A percentile compares a stretch with the other conserved stretches of the same genome.
These are phyloP conservation scores for Herpetomonas muscarum DNA, from an alignment of 208 protist species.

Conservation along the genomic window DNA sequence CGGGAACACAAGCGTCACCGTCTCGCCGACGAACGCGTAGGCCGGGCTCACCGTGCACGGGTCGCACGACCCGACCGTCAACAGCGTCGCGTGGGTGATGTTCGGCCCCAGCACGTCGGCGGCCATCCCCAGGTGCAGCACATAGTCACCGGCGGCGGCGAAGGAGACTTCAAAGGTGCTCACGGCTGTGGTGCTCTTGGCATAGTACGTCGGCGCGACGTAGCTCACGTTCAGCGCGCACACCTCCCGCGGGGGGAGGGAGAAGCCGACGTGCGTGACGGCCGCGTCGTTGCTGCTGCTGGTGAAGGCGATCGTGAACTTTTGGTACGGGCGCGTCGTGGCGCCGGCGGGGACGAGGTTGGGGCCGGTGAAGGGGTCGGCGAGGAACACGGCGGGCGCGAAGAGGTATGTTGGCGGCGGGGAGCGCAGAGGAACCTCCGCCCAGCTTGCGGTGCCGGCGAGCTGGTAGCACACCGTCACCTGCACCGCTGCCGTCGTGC, in stretches of 20 bases:
- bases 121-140: slow-evolving; percentile 57
- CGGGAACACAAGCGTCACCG: slow-evolving; percentile 45
- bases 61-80: slow-evolving; percentile 68
- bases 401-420: slow-evolving; percentile 56
- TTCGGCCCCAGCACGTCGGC: slow-evolving; percentile 24
- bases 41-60: slow-evolving; percentile 66
- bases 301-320: slow-evolving; percentile 59
- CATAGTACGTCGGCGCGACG: slow-evolving; percentile 43
- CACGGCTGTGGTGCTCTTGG: slow-evolving; percentile 9
- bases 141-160: slow-evolving; percentile 41
- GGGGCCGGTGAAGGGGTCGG: slow-evolving; percentile 52
- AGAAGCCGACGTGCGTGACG: slow-evolving; percentile 60
- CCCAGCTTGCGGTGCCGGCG: slow-evolving; percentile 38
- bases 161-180: slow-evolving; percentile 62
- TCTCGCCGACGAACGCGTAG: slow-evolving; percentile 52
- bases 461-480: slow-evolving; percentile 79
- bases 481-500: slow-evolving; percentile 25
- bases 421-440: slow-evolving; percentile 64
- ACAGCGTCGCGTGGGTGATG: slow-evolving; percentile 48
- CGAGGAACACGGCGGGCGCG: slow-evolving; percentile 23
- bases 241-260: slow-evolving; percentile 23
- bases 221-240: slow-evolving; percentile 51
- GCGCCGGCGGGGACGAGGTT: slow-evolving; percentile 11
- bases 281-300: slow-evolving; percentile 19
- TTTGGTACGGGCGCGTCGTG: slow-evolving; percentile 67